These are phyloP conservation scores for Rubus idaeus DNA, from an alignment of 306 rosid species.

Conservation along the genomic window DNA sequence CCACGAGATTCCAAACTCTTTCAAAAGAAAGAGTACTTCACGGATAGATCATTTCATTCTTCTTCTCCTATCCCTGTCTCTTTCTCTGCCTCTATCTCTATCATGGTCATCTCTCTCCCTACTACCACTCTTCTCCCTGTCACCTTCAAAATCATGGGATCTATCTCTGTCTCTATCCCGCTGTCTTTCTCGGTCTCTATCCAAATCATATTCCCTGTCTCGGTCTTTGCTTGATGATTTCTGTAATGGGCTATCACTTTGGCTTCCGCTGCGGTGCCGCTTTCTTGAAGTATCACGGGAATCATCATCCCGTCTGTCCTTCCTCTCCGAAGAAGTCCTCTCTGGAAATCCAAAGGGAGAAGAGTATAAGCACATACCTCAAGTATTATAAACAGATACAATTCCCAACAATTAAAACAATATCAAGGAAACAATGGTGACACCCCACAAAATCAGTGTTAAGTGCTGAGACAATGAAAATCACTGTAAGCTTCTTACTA, in stretches of 20 bases:
- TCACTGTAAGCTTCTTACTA: neutral
- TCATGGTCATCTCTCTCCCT: slow-evolving; percentile 86
- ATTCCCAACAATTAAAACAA: neutral
- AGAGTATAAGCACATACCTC: neutral
- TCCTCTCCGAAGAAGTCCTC: slow-evolving; percentile 64
- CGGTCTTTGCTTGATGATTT: slow-evolving; percentile 63
- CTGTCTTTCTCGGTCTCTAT: slow-evolving; percentile 64
- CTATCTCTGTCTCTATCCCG: slow-evolving; percentile 50
- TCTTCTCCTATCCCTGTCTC: slow-evolving; percentile 65
- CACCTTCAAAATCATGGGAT: slow-evolving; percentile 47
- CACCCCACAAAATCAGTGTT: neutral
- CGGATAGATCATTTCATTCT: slow-evolving; percentile 47
- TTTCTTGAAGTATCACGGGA: slow-evolving; percentile 60
- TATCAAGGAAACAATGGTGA: neutral
- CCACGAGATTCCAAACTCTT: slow-evolving; percentile 10
- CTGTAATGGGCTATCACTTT: slow-evolving; percentile 65
- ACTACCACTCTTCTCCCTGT: slow-evolving; percentile 93
- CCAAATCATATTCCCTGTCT: slow-evolving; percentile 66
- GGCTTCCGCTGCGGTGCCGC: slow-evolving; percentile 72
- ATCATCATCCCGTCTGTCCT: slow-evolving; percentile 62
- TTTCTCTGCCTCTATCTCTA: slow-evolving; percentile 63
- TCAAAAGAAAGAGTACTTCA: neutral
- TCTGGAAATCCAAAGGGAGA: slow-evolving; percentile 33
- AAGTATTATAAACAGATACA: neutral
- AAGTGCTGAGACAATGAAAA: neutral